Evolutionary conservation across 768 basidiomycete genomes (phyloP).

Genomic region (Lentinula boryana): DNA sequence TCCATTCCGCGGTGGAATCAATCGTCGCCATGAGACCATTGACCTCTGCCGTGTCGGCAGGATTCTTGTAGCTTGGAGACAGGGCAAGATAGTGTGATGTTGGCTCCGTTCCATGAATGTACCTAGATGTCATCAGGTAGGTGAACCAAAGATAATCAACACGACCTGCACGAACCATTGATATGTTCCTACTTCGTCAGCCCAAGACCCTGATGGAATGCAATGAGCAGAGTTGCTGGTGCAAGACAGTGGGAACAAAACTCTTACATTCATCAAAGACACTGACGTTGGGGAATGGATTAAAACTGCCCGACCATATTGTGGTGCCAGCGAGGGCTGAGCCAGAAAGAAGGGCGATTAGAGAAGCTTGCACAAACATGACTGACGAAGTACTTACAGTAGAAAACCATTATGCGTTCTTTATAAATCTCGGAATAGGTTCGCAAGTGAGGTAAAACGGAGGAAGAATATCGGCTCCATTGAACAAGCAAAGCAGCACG

Average conservation of each 20-base stretch:
- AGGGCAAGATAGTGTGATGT: conserved; percentile 51
- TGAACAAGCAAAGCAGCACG: conserved; percentile 10
- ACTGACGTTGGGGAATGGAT: conserved; percentile 34
- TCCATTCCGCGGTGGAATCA: conserved; percentile 49
- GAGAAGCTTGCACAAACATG: conserved; percentile 4
- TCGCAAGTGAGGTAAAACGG: not conserved
- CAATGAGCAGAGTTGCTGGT: not conserved
- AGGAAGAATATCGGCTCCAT: not conserved
- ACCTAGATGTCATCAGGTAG: conserved; percentile 18
- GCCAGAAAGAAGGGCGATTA: conserved; percentile 11
- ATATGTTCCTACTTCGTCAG: conserved; percentile 46
- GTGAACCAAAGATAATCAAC: not conserved
- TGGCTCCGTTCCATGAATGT: conserved; percentile 49
- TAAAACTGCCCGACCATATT: conserved; percentile 53
- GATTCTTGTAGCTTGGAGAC: conserved; percentile 50
- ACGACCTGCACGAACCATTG: conserved; percentile 41
- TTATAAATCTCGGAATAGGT: not conserved
- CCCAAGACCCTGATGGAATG: conserved; percentile 42
- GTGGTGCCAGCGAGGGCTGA: conserved; percentile 40
- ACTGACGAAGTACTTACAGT: not conserved
- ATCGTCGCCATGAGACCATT: conserved; percentile 51
- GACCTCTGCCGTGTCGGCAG: conserved; percentile 42
- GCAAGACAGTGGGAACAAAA: not conserved
- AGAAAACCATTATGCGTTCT: not conserved
- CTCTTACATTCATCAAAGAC: conserved; percentile 47